phyloP scores from a whole-genome alignment of 2,329 filamentous ascomycete species.

The Fusarium paranaense region DNA sequence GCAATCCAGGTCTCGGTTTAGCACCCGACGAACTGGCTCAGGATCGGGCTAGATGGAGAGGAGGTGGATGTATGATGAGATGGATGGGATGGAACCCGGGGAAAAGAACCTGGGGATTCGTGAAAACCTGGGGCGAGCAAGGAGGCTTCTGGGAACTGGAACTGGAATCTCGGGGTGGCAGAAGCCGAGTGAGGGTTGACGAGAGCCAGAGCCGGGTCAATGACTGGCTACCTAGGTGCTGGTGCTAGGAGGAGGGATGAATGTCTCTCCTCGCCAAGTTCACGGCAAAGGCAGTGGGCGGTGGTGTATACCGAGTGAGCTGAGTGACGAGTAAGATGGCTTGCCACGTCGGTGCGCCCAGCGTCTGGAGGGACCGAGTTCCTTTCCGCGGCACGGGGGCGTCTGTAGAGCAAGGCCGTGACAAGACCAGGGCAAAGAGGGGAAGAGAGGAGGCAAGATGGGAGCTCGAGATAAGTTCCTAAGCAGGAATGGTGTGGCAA shows the following conservation, averaged over 20 bases:
- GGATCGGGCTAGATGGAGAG: conserved; percentile 32
- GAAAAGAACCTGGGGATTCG: conserved; percentile 11
- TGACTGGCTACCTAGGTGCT: not conserved
- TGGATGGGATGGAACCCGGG: conserved; percentile 13
- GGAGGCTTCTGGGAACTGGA: conserved; percentile 2
- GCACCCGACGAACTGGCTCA: conserved; percentile 41
- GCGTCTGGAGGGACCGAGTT: conserved; percentile 1
- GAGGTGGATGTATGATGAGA: conserved; percentile 26
- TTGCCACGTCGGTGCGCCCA: conserved; percentile 28
- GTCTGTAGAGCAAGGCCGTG: conserved; percentile 3
- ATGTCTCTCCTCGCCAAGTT: conserved; percentile 4
- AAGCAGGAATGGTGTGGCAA: conserved; percentile 38
- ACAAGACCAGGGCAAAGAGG: conserved; percentile 21
- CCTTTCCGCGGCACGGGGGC: conserved; percentile 3
- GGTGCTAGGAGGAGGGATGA: not conserved
- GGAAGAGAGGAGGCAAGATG: conserved; percentile 35
- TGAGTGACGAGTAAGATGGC: conserved; percentile 16
- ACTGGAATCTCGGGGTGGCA: conserved; percentile 25
- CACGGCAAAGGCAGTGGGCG: not conserved
- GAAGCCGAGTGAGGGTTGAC: conserved; percentile 19
- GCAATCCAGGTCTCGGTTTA: conserved; percentile 23
- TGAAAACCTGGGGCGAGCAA: conserved; percentile 2
- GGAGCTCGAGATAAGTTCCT: not conserved
- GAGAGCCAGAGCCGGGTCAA: conserved; percentile 1
- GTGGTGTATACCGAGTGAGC: conserved; percentile 13